Evolutionary conservation across 345 rosid species (phyloP).

Genomic region (Lepidium africanum): DNA sequence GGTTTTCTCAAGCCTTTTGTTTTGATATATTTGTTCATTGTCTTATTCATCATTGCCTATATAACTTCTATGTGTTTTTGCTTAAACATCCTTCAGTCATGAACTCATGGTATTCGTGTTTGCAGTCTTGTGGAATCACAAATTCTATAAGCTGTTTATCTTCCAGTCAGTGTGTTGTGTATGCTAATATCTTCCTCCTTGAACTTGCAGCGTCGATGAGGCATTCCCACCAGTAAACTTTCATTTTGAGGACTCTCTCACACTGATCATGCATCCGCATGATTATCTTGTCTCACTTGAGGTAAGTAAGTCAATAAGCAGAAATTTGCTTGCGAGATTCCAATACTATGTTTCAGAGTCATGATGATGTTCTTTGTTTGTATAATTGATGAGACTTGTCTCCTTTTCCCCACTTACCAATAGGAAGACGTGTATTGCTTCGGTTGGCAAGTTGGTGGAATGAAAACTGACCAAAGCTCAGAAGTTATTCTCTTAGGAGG

Average conservation of each 20-base stretch:
- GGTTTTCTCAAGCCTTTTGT: neutral
- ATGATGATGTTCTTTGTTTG: neutral
- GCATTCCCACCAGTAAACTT: slow-evolving; percentile 66
- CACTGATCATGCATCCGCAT: slow-evolving; percentile 48
- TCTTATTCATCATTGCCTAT: neutral
- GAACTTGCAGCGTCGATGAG: slow-evolving; percentile 50
- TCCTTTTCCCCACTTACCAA: neutral
- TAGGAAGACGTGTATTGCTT: slow-evolving; percentile 66
- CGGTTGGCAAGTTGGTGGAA: slow-evolving; percentile 67
- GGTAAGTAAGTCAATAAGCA: slow-evolving; percentile 15
- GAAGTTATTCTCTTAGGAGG: slow-evolving; percentile 81
- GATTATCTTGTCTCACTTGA: slow-evolving; percentile 58
- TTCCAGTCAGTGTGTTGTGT: neutral
- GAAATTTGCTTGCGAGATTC: neutral
- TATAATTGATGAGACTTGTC: neutral
- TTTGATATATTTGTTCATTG: neutral
- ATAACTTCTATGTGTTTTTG: neutral
- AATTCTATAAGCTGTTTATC: neutral
- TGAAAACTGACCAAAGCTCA: slow-evolving; percentile 49
- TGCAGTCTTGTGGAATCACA: neutral
- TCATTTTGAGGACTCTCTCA: slow-evolving; percentile 53
- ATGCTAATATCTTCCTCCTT: neutral
- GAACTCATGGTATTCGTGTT: neutral
- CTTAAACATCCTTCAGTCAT: neutral
- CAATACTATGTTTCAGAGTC: neutral